Evolutionary conservation across 2,329 filamentous ascomycete species (phyloP).

Genomic region (Sarocladium brachiariae): DNA sequence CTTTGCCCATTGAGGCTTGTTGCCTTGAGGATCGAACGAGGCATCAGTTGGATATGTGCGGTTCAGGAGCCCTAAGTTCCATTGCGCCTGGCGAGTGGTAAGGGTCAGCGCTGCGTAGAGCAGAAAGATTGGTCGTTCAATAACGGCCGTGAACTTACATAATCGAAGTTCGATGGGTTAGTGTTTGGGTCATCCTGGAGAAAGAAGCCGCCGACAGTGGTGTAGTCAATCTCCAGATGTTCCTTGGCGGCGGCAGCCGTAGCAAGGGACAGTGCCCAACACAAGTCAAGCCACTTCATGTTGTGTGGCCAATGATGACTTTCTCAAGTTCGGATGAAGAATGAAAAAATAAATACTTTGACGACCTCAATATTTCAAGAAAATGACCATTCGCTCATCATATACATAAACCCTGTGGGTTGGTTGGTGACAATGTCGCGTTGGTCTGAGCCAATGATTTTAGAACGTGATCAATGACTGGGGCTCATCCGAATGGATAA

Average conservation of each 20-base stretch:
- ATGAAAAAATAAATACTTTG: neutral
- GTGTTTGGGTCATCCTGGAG: slow-evolving; percentile 55
- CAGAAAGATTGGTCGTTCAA: no score
- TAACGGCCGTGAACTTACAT: slow-evolving; percentile 37
- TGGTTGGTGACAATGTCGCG: neutral
- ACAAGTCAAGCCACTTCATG: neutral
- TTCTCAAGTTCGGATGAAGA: neutral
- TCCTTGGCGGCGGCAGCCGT: neutral
- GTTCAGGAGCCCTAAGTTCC: slow-evolving; percentile 61
- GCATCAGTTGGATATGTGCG: slow-evolving; percentile 52
- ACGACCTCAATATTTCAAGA: neutral
- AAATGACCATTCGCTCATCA: neutral
- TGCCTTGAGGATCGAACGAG: slow-evolving; percentile 27
- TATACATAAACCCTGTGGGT: neutral
- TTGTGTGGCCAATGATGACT: neutral
- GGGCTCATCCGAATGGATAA: neutral
- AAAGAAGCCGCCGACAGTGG: slow-evolving; percentile 55
- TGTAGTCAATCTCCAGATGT: slow-evolving; percentile 43
- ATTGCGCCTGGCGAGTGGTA: slow-evolving; percentile 36
- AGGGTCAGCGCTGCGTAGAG: neutral
- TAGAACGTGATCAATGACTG: neutral
- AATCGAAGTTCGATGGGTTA: slow-evolving; percentile 52
- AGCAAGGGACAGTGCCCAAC: neutral
- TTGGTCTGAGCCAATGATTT: slow-evolving; percentile 3
- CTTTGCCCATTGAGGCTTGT: slow-evolving; percentile 57